A percentile compares a stretch with the other conserved stretches of the same genome.
These are phyloP conservation scores for Aaosphaeria arxii DNA, from an alignment of 2,329 filamentous ascomycete genomes.

Conservation along the genomic window DNA sequence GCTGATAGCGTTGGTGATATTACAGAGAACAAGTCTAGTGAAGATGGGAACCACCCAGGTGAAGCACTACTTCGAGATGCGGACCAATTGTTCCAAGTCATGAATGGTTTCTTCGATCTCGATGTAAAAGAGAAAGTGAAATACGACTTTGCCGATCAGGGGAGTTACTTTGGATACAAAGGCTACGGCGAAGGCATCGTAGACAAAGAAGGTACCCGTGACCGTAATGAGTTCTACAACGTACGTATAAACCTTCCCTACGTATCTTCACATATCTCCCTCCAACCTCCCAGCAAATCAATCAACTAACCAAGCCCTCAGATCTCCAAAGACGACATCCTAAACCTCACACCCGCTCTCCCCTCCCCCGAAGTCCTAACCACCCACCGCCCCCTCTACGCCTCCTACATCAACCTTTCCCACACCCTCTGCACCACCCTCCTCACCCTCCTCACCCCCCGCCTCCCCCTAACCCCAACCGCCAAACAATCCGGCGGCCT, in stretches of 20 bases:
- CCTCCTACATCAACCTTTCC: conserved; percentile 44
- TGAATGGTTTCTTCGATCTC: conserved; percentile 47
- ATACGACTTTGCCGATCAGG: conserved; percentile 52
- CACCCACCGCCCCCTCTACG: conserved; percentile 34
- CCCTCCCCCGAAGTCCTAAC: conserved; percentile 44
- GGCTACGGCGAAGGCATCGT: conserved; percentile 46
- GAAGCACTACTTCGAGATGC: conserved; percentile 42
- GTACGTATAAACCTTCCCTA: conserved; percentile 23
- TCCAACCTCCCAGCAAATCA: background rate
- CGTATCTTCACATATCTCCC: background rate
- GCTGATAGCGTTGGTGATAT: background rate
- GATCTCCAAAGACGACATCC: conserved; percentile 54
- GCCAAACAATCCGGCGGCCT: conserved; percentile 36
- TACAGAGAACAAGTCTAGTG: background rate
- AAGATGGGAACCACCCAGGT: conserved; percentile 20
- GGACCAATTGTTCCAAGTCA: conserved; percentile 46
- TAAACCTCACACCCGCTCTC: conserved; percentile 37
- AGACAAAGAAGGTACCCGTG: conserved; percentile 48
- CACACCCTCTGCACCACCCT: conserved; percentile 48
- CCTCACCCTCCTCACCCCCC: conserved; percentile 43
- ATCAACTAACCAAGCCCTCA: conserved; percentile 3
- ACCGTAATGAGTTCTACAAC: conserved; percentile 57
- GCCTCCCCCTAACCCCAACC: conserved; percentile 35
- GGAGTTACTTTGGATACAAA: conserved; percentile 53
- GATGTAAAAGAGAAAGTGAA: conserved; percentile 51